Evolutionary conservation across 106 monocot genomes (phyloP), one percentile per base, ranked within the genome.

Genomic region (Allium fistulosum): DNA sequence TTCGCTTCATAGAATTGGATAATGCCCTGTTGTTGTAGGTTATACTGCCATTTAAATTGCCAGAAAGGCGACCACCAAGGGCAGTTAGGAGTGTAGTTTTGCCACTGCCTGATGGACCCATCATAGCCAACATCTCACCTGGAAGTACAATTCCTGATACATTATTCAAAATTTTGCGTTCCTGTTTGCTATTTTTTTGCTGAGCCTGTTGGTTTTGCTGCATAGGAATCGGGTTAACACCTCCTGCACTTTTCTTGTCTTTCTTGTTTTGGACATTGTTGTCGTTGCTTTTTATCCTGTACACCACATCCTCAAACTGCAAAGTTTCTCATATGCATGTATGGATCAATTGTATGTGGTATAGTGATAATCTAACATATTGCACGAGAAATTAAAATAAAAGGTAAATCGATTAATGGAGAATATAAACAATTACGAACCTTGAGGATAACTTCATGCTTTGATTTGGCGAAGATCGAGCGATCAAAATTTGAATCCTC

Each of bases 1-100:
- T 75, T 10, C 78, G 78, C 64, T 61, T 78, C 57, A 82, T 61
- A 53, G 66, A 57, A 56, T 57, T 82, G 70, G 78, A 67, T 65
- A 76, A 68, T 49, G 72, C 17, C 17, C 63, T 27, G 2, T 65
- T 75, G 61, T 80, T 80, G 70, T 75, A 81, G 56, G 80, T 75
- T 69, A 80, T 75, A 49, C 18, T 15, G 11, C 81, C 81, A 6
- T 47, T 57, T 46, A 77, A 63, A 22, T 53, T 57, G 37, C 62
- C 62, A 18, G 17, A 22, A 10, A 18, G 10, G 10, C 62, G 26
- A 9, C 62, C 62, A 6, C 62, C 62, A 11, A 62, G 62, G 15
- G 62, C 62, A 3, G 62, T 62, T 1, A 62, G 28, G 0, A 62
- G 62, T 4, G 62, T 62, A 46, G 62, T 62, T 15, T 62, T 62